These are phyloP conservation scores for Pythium coloratum DNA, from an alignment of 352 stramenopile species.

Conservation along the genomic window DNA sequence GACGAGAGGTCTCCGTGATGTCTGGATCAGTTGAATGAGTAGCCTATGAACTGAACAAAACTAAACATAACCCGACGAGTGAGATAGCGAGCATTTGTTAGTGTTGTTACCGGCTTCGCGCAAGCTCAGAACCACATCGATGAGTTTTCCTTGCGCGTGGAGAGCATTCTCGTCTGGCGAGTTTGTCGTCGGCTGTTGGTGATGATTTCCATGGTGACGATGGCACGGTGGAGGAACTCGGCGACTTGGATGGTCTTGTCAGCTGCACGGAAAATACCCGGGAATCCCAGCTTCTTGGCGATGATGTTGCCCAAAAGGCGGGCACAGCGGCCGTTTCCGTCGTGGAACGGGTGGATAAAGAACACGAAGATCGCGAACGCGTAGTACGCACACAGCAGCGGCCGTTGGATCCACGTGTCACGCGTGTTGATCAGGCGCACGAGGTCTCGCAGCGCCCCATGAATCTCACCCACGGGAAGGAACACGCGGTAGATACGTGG, in stretches of 20 bases:
- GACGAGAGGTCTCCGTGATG: not conserved
- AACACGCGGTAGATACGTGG: conserved; percentile 83
- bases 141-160: conserved; percentile 63
- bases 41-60: not conserved
- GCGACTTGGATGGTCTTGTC: conserved; percentile 84
- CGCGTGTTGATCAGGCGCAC: conserved; percentile 49
- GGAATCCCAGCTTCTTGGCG: conserved; percentile 71
- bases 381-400: conserved; percentile 77
- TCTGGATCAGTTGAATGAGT: not conserved
- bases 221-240: conserved; percentile 72
- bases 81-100: not conserved
- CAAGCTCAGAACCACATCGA: conserved; percentile 76
- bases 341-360: conserved; percentile 86
- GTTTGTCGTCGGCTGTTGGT: conserved; percentile 55
- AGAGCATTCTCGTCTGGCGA: conserved; percentile 49
- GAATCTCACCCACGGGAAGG: conserved; percentile 62
- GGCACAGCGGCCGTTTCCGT: conserved; percentile 79
- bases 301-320: conserved; percentile 74
- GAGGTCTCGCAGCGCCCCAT: conserved; percentile 41
- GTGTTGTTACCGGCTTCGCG: not conserved
- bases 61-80: too few relatives aligned
- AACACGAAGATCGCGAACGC: conserved; percentile 79
- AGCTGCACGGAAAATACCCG: conserved; percentile 49
- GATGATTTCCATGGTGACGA: conserved; percentile 72
- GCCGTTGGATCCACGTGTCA: conserved; percentile 40